Conservation (phyloP, 2,329 filamentous ascomycete genomes). For the Cytospora leucostoma region DNA sequence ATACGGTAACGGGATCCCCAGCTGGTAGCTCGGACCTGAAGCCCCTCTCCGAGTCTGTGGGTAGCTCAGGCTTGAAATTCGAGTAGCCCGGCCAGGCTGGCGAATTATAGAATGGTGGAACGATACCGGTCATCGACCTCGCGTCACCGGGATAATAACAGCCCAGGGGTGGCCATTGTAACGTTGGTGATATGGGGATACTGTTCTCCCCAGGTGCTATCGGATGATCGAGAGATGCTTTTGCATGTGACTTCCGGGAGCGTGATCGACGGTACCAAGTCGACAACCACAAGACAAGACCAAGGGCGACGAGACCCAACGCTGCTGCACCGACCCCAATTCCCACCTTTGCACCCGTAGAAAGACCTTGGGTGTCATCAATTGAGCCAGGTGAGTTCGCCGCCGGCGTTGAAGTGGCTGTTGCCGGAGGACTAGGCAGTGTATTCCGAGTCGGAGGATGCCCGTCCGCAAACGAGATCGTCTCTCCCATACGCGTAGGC, state of each 20-base stretch:
- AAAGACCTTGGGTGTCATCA: neutral
- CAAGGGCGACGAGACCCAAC: neutral
- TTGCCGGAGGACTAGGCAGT: neutral
- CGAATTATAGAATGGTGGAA: neutral
- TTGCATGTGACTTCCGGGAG: neutral
- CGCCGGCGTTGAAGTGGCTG: neutral
- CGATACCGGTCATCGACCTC: neutral
- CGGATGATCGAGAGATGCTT: neutral
- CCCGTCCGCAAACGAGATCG: neutral
- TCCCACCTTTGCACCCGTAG: slow-evolving; percentile 1
- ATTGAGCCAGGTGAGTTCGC: neutral
- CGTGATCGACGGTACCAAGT: slow-evolving; percentile 4
- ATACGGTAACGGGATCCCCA: neutral
- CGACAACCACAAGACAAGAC: neutral
- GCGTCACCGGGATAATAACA: neutral
- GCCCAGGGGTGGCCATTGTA: neutral
- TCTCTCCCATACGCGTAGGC: neutral
- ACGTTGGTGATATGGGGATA: neutral
- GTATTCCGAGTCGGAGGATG: neutral
- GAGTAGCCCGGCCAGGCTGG: neutral
- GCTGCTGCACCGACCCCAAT: neutral
- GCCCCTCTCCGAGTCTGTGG: neutral
- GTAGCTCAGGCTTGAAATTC: slow-evolving; percentile 1
- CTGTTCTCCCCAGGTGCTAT: neutral
- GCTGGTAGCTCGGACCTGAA: neutral